Evolutionary conservation across 768 basidiomycete genomes (phyloP).

Genomic region (Lentinula lateritia): DNA sequence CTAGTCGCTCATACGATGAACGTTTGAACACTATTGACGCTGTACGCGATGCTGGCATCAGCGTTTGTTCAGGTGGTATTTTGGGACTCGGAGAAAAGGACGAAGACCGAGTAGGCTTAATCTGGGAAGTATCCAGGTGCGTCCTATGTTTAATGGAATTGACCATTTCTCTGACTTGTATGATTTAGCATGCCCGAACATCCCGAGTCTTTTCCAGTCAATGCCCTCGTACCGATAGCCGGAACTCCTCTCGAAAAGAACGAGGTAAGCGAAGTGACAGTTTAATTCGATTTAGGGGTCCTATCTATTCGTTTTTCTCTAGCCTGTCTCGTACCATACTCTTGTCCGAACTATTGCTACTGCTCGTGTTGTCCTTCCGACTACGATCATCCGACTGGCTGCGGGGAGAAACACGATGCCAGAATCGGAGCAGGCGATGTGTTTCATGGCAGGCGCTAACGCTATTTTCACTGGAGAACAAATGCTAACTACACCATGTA

Average conservation of each 20-base stretch:
- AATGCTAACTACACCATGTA: constrained; percentile 96
- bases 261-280: constrained; percentile 44
- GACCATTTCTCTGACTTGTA: constrained; percentile 2
- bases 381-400: constrained; percentile 91
- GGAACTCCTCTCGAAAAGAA: constrained; percentile 93
- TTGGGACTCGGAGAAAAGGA: constrained; percentile 91
- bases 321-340: constrained; percentile 80
- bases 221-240: constrained; percentile 92
- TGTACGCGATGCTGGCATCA: constrained; percentile 93
- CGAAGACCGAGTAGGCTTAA: constrained; percentile 85
- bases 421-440: constrained; percentile 95
- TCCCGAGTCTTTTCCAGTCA: constrained; percentile 98
- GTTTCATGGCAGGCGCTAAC: constrained; percentile 98
- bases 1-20: constrained; percentile 91
- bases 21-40: constrained; percentile 84
- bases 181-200: constrained; percentile 79
- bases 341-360: constrained; percentile 94
- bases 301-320: constrained; percentile 11
- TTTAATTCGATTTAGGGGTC: background rate
- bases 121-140: constrained; percentile 90
- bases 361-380: constrained; percentile 85
- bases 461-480: constrained; percentile 98
- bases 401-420: constrained; percentile 86
- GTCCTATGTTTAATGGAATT: constrained; percentile 10
- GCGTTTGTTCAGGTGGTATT: constrained; percentile 96